phyloP scores from a whole-genome alignment of 257 asterid genomes.

The Solanum tarapatanum region DNA sequence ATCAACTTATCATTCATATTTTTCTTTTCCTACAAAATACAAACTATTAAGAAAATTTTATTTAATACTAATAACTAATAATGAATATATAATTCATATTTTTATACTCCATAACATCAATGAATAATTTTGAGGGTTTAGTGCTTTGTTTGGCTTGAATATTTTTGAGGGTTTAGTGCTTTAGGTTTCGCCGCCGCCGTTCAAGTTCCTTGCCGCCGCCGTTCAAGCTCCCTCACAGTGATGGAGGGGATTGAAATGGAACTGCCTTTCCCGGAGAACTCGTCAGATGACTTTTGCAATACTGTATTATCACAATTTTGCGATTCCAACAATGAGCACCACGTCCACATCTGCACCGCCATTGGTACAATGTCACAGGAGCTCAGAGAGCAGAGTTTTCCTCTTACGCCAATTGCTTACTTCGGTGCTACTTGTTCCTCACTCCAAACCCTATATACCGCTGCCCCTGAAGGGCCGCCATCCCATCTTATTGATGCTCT shows the following conservation, averaged over 20 bases:
- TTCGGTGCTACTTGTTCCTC: conserved; percentile 79
- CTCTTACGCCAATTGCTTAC: conserved; percentile 51
- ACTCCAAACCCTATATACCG: conserved; percentile 41
- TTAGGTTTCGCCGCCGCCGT: not conserved
- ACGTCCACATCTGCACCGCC: conserved; percentile 61
- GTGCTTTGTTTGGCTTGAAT: not conserved
- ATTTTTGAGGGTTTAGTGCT: not conserved
- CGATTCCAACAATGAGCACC: conserved; percentile 52
- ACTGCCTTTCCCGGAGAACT: conserved; percentile 6
- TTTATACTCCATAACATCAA: not conserved
- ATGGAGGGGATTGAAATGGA: conserved; percentile 48
- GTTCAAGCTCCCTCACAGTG: not conserved
- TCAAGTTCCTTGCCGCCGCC: not conserved
- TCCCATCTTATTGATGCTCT: conserved; percentile 62
- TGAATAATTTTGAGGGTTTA: not conserved
- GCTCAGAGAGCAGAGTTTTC: conserved; percentile 48
- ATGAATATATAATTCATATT: no score
- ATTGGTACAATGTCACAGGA: conserved; percentile 76
- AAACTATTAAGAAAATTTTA: not conserved
- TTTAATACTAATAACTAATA: not conserved
- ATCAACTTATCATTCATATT: not conserved
- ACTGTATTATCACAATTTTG: conserved; percentile 40
- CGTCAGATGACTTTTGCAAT: conserved; percentile 38
- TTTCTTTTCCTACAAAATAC: not conserved
- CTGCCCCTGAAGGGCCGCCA: conserved; percentile 27